Base-by-base conservation (phyloP, 106 monocot species). In the Phalaenopsis equestris region DNA sequence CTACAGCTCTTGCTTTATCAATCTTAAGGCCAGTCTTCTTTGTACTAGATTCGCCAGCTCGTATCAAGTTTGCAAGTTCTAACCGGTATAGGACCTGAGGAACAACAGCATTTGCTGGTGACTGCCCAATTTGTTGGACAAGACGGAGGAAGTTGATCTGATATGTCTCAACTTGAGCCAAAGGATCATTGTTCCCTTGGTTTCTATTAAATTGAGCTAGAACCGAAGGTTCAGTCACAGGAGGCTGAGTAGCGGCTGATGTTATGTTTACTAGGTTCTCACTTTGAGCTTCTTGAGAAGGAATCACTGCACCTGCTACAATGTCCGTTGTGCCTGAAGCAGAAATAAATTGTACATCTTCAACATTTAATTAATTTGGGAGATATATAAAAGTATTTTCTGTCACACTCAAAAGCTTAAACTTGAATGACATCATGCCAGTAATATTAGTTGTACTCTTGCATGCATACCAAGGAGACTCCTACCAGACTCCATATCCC, bases 71-170 rank as follows among this genome's bases (percentile, higher is more conserved):
- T 55, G 88, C 97, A 52, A 98, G 89, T 19, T 94, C 94, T 81
- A 98, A 86, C 49, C 97, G 83, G 77, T 94, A 86, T 65, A 98
- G 78, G 41, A 91, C 94, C 65, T 90, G 92, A 41, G 89, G 76
- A 38, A 91, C 92, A 39, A 89, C 75, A 68, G 72, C 78, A 77
- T 94, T 86, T 36, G 84, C 79, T 67, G 86, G 82, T 56, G 94
- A 86, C 55, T 84, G 56, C 47, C 92, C 92, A 77, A 92, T 89
- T 42, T 87, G 84, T 36, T 84, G 87, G 57, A 94, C 78, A 43
- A 98, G 82, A 38, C 94, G 92, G 76, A 98, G 82, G n/a, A 92
- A 94, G 18, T 88, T 86, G 75, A 98, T 82, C 79, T 92, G 90
- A 24, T 92, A 86, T 30, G 84, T 82, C 82, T 98, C 92, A 15